Evolutionary conservation across 2,329 filamentous ascomycete genomes (phyloP).

Genomic region (Domatiomyces globalis): DNA sequence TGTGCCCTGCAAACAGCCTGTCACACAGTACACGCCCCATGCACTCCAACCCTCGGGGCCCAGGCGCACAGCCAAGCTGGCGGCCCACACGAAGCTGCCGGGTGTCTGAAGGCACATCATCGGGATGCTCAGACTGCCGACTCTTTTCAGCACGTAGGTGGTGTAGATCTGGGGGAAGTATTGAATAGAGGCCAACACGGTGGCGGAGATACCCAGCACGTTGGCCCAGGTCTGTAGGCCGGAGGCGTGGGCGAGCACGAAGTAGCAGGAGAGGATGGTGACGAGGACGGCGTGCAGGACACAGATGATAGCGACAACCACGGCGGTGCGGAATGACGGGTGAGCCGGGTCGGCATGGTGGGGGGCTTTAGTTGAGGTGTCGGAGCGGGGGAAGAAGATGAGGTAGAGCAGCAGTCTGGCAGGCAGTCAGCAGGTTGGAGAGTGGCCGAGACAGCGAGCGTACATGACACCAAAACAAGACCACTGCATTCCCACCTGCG

Average conservation of each 20-base stretch:
- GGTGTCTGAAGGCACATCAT: conserved; percentile 99
- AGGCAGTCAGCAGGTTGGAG: not conserved
- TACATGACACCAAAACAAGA: conserved; percentile 83
- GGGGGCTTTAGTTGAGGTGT: conserved; percentile 26
- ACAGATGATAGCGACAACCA: conserved; percentile 58
- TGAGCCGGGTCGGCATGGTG: conserved; percentile 21
- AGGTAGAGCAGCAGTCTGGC: conserved; percentile 78
- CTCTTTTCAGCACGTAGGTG: conserved; percentile 70
- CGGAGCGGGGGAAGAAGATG: conserved; percentile 66
- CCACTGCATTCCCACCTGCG: conserved; percentile 86
- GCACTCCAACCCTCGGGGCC: conserved; percentile 83
- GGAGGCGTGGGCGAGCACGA: conserved; percentile 48
- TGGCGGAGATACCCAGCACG: conserved; percentile 64
- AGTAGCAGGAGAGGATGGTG: conserved; percentile 53
- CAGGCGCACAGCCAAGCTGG: conserved; percentile 64
- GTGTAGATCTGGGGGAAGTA: conserved; percentile 93
- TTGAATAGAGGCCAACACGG: conserved; percentile 67
- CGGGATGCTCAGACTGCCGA: conserved; percentile 81
- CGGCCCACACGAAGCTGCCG: conserved; percentile 78
- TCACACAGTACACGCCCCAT: conserved; percentile 83
- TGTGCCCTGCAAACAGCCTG: conserved; percentile 68
- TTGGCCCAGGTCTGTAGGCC: conserved; percentile 70
- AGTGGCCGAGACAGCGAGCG: not conserved
- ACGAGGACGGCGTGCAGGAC: conserved; percentile 61
- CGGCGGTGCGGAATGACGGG: conserved; percentile 61